Evolutionary conservation across 169 alveolate species (phyloP).

Genomic region (Cryptosporidium muris): DNA sequence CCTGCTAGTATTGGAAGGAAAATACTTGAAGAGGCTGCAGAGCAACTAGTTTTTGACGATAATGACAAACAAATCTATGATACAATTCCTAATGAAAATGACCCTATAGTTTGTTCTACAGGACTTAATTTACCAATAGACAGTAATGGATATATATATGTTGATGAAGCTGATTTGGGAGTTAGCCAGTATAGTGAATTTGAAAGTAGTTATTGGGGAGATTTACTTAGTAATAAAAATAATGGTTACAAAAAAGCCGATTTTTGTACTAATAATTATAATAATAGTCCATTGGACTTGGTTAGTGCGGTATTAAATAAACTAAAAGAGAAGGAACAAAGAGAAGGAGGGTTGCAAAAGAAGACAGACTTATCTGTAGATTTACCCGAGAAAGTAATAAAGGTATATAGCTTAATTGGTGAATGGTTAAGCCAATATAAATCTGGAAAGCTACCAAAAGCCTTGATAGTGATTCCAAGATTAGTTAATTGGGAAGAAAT

Average conservation of each 20-base stretch:
- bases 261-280: neutral
- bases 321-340: conserved; percentile 4
- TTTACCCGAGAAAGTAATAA: conserved; percentile 50
- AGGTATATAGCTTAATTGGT: conserved; percentile 79
- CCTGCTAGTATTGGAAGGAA: conserved; percentile 30
- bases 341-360: neutral
- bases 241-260: neutral
- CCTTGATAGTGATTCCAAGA: conserved; percentile 90
- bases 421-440: conserved; percentile 83
- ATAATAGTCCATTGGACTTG: neutral
- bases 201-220: conserved; percentile 66
- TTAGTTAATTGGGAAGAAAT: conserved; percentile 93
- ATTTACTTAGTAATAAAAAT: neutral
- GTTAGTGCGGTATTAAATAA: conserved; percentile 1
- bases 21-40: conserved; percentile 35
- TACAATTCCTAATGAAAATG: neutral
- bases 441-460: conserved; percentile 93
- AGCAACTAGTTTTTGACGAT: conserved; percentile 20
- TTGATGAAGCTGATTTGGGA: conserved; percentile 16
- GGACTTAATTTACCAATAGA: conserved; percentile 53
- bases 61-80: conserved; percentile 1
- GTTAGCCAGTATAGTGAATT: neutral
- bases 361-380: neutral
- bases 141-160: conserved; percentile 32
- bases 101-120: neutral